These are phyloP conservation scores for Halteria grandinella DNA, from an alignment of 73 alveolate species.

Conservation along the genomic window DNA sequence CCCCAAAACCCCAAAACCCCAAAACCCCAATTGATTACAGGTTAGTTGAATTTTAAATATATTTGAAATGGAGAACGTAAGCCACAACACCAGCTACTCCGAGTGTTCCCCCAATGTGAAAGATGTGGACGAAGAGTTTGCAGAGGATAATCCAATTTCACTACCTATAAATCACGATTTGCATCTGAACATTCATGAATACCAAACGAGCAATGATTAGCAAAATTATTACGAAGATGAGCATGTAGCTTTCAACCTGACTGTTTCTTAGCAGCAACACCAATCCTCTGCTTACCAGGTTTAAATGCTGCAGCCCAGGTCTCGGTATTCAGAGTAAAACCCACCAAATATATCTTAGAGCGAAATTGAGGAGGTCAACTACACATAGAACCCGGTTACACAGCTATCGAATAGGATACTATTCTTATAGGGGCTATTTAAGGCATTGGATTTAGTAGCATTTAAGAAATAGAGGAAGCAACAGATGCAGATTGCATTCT, in stretches of 20 bases:
- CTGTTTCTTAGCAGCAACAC: too few species aligned
- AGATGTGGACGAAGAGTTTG: conserved; percentile 39
- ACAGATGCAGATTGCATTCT: not conserved
- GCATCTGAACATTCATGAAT: too few species aligned
- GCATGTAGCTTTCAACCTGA: too few species aligned
- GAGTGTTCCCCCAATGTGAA: conserved; percentile 45
- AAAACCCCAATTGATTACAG: not conserved
- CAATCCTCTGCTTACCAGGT: too few species aligned
- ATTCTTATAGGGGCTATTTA: not conserved
- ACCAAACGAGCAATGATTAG: too few species aligned
- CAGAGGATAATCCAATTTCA: not conserved
- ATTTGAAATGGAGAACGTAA: conserved; percentile 38
- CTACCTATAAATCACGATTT: too few species aligned
- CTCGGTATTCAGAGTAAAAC: too few species aligned
- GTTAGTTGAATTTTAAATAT: not conserved
- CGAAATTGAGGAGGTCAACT: too few species aligned
- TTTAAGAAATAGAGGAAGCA: not conserved
- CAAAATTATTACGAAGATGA: too few species aligned
- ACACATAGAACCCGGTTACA: not conserved
- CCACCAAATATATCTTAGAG: too few species aligned
- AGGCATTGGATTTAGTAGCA: not conserved
- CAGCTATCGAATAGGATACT: not conserved
- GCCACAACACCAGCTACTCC: conserved; percentile 53
- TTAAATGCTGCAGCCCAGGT: too few species aligned
- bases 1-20: conserved; percentile 10